Conservation (phyloP, 2,329 filamentous ascomycete genomes). For the Pseudocercospora crystallina region DNA sequence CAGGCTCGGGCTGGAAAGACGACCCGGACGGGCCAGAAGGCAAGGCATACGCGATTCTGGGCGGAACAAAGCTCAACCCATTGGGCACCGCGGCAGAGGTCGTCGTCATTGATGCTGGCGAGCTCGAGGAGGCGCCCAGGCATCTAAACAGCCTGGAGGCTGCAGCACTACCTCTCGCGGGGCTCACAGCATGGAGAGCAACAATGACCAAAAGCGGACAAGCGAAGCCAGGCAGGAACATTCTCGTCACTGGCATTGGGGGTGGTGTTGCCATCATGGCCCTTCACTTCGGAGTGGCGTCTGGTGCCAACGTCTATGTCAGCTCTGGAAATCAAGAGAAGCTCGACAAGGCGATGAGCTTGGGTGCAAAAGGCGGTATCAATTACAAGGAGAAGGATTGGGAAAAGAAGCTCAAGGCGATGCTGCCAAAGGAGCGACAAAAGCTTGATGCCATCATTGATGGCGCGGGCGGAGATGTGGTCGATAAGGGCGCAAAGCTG, state of each 20-base stretch:
- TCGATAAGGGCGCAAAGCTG: conserved; percentile 65
- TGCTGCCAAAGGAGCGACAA: conserved; percentile 65
- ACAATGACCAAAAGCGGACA: conserved; percentile 74
- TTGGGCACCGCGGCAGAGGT: conserved; percentile 75
- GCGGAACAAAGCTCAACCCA: conserved; percentile 64
- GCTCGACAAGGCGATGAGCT: conserved; percentile 65
- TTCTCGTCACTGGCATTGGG: conserved; percentile 87
- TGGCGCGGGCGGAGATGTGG: conserved; percentile 82
- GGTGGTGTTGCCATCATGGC: conserved; percentile 85
- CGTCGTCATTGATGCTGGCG: conserved; percentile 65
- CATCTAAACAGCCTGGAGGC: conserved; percentile 74
- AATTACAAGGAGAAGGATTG: conserved; percentile 75
- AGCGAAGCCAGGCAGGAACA: conserved; percentile 64
- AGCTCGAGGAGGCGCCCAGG: conserved; percentile 72
- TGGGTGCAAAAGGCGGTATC: conserved; percentile 82
- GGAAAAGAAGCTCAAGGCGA: conserved; percentile 69
- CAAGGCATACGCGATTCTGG: conserved; percentile 62
- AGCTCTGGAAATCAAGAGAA: conserved; percentile 74
- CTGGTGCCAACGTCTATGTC: conserved; percentile 77
- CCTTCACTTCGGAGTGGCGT: conserved; percentile 73
- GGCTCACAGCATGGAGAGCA: conserved; percentile 85
- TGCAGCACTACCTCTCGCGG: conserved; percentile 80
- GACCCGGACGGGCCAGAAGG: conserved; percentile 71
- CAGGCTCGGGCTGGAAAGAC: conserved; percentile 73
- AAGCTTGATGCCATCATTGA: conserved; percentile 84